Conservation (phyloP, 345 rosid species). For the Bruguiera parviflora region DNA sequence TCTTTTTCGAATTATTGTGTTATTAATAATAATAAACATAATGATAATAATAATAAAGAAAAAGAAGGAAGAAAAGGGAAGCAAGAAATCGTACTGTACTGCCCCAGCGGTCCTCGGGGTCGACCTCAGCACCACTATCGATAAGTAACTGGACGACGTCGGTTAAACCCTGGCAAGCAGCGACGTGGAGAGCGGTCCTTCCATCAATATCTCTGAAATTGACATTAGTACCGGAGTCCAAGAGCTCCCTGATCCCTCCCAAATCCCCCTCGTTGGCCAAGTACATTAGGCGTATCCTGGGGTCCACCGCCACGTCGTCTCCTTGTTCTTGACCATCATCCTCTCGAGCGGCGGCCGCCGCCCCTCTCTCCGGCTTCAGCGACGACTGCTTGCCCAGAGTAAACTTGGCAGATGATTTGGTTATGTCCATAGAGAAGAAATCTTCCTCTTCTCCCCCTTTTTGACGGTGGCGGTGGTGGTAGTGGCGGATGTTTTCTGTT, state of each 20-base stretch:
- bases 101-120: conserved; percentile 85
- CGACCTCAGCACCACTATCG: conserved; percentile 49
- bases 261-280: conserved; percentile 66
- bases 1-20: too few species aligned
- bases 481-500: too few species aligned
- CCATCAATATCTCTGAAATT: conserved; percentile 77
- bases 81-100: conserved; percentile 63
- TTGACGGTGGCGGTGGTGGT: too few species aligned
- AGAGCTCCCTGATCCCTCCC: conserved; percentile 62
- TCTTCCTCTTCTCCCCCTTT: too few species aligned
- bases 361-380: conserved; percentile 45
- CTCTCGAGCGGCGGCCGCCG: conserved; percentile 14
- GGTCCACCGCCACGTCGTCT: conserved; percentile 39
- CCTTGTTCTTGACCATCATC: conserved; percentile 34
- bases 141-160: conserved; percentile 63
- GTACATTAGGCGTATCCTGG: conserved; percentile 68
- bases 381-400: conserved; percentile 60
- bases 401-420: conserved; percentile 49
- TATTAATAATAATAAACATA: too few species aligned
- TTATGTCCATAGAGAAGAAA: conserved; percentile 7
- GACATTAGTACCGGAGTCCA: conserved; percentile 60
- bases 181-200: conserved; percentile 84
- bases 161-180: conserved; percentile 70
- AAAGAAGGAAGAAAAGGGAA: neutral
- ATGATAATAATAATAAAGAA: neutral